Percentiles rank a stretch among this genome's conserved stretches.
These are phyloP conservation scores for Neobulgaria alba DNA, from an alignment of 2,329 filamentous ascomycete species.

Conservation along the genomic window DNA sequence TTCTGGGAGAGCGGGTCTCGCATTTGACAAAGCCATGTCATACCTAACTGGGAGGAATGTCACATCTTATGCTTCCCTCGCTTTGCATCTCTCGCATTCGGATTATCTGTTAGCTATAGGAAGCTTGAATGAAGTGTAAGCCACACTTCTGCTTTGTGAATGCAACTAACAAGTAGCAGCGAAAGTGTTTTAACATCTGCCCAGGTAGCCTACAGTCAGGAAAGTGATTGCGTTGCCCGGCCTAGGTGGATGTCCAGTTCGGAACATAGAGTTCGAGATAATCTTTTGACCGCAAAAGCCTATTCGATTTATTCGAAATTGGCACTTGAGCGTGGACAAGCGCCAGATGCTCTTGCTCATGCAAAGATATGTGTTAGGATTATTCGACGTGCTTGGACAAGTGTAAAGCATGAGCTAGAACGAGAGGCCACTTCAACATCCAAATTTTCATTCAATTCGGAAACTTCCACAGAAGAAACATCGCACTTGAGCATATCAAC, in stretches of 20 bases:
- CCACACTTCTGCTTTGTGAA: conserved; percentile 19
- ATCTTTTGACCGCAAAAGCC: conserved; percentile 30
- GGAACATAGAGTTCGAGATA: conserved; percentile 19
- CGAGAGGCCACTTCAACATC: neutral
- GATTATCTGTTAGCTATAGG: conserved; percentile 66
- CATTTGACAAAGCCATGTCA: conserved; percentile 50
- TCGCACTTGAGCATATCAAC: conserved; percentile 27
- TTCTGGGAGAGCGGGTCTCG: conserved; percentile 45
- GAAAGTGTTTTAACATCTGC: conserved; percentile 25
- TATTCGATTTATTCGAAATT: conserved; percentile 29
- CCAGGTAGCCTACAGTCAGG: conserved; percentile 20
- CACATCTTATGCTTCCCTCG: conserved; percentile 38
- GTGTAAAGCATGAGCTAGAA: conserved; percentile 24
- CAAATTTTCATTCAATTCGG: conserved; percentile 10
- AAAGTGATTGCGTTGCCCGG: conserved; percentile 14
- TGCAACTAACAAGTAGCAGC: conserved; percentile 17
- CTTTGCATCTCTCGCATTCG: conserved; percentile 61
- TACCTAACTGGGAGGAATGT: conserved; percentile 34
- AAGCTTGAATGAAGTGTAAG: conserved; percentile 51
- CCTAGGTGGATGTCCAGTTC: conserved; percentile 11
- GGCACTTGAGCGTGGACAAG: conserved; percentile 38
- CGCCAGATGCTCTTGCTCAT: conserved; percentile 47
- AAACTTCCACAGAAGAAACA: conserved; percentile 25
- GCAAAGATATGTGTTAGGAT: conserved; percentile 49
- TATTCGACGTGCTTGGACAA: conserved; percentile 32